Conservation (phyloP, 2,329 filamentous ascomycete species). For the Ilyonectria destructans region DNA sequence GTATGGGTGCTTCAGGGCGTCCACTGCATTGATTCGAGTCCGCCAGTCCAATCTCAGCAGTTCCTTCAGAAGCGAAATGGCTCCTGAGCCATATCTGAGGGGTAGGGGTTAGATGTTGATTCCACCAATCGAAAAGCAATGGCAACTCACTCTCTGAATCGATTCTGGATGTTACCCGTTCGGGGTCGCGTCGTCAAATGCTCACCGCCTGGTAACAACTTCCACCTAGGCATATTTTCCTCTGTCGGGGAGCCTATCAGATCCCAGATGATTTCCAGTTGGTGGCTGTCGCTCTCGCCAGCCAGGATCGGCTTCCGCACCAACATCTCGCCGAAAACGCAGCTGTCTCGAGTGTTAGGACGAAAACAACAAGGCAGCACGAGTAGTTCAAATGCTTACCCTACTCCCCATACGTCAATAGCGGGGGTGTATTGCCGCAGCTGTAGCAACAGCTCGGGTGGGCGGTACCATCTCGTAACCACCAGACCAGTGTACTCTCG, state of each 20-base stretch:
- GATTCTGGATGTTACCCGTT: slow-evolving; percentile 77
- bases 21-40: slow-evolving; percentile 90
- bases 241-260: slow-evolving; percentile 92
- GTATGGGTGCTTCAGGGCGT: slow-evolving; percentile 93
- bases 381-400: slow-evolving; percentile 68
- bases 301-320: slow-evolving; percentile 92
- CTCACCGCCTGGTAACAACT: slow-evolving; percentile 85
- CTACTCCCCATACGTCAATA: slow-evolving; percentile 98
- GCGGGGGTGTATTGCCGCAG: slow-evolving; percentile 95
- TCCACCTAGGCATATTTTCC: slow-evolving; percentile 94
- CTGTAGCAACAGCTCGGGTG: slow-evolving; percentile 91
- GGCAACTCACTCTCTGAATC: slow-evolving; percentile 79
- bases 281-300: slow-evolving; percentile 89
- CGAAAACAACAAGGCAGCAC: neutral
- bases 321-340: slow-evolving; percentile 98
- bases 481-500: slow-evolving; percentile 97
- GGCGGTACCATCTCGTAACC: slow-evolving; percentile 97
- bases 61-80: slow-evolving; percentile 85
- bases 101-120: slow-evolving; percentile 34
- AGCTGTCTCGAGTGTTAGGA: slow-evolving; percentile 69
- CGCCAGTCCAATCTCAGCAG: slow-evolving; percentile 92
- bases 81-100: slow-evolving; percentile 76
- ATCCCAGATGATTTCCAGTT: slow-evolving; percentile 94
- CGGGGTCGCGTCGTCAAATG: slow-evolving; percentile 76
- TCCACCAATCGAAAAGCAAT: neutral